Evolutionary conservation across 768 basidiomycete genomes (phyloP), one percentile per base, ranked within the genome.

Genomic region (Fistulinella prunicolor): DNA sequence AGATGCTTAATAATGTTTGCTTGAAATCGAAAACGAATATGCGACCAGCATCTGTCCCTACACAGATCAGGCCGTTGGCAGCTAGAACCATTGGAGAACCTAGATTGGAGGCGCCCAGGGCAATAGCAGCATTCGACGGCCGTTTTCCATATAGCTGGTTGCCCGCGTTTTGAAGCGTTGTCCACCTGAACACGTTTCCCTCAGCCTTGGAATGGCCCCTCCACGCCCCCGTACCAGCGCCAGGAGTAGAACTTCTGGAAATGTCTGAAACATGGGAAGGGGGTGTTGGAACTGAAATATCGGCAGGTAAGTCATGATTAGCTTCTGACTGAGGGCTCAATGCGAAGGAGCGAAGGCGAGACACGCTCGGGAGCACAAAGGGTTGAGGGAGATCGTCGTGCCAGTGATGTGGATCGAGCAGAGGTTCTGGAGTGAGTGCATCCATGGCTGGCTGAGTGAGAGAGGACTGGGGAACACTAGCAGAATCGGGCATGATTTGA

Each of bases 11-110:
- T 53, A 95, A 60, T 6, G 82, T 83, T 65, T 98, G 95, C 59
- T 85, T 85, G 63, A 96, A 97, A 66, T 93, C 91, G 65, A 91
- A 94, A 2, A 97, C 86, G 40, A 82, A 75, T 36, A 89, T 75
- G 59, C 77, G 82, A 12, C 94, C 96, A 24, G 73, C 73, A 38
- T 85, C 82, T 7, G 89, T 94, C 14, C 96, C 96, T 7, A 97
- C 72, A 55, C 93, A 96, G 28, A 99, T 81, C 47, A 94, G 69
- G 0, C 94, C 94, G 58, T 89, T 90, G 12, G 89, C 87, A 9
- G 86, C 82, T 47, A 97, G 64, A 9, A 87, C 88, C 0, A 86
- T 93, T 6, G 95, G 94, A 1, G 69, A 70, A 1, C 89, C 90
- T 13, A 75, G 58, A 16, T 74, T 63, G 3, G 79, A 70, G 1